Conservation (phyloP, 1,284 basidiomycete species). For the Pascua guehoae region DNA sequence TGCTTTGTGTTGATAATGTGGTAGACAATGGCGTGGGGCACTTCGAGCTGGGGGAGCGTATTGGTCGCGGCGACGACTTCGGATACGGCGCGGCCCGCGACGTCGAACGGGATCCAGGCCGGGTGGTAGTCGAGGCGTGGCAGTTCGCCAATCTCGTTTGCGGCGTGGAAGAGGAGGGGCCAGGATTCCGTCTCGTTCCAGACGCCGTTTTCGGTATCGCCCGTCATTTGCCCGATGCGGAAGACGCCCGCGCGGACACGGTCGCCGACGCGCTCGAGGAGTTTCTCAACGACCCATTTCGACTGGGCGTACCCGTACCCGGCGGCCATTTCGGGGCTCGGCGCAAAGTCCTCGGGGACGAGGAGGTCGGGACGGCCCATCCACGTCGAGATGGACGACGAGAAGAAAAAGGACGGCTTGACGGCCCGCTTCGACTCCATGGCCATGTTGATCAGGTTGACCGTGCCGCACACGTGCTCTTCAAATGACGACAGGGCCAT, state of each 20-base stretch:
- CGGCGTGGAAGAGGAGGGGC: conserved; percentile 50
- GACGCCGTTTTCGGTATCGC: conserved; percentile 43
- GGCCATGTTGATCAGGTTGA: conserved; percentile 57
- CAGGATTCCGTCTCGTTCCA: conserved; percentile 62
- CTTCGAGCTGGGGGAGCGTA: conserved; percentile 52
- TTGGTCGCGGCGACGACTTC: conserved; percentile 51
- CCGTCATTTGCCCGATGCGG: conserved; percentile 6
- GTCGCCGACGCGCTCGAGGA: conserved; percentile 51
- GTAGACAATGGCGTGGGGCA: conserved; percentile 55
- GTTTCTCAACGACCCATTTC: conserved; percentile 63
- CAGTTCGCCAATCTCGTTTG: conserved; percentile 52
- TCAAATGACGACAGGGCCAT: conserved; percentile 54
- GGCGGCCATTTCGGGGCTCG: conserved; percentile 29
- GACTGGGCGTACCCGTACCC: conserved; percentile 58
- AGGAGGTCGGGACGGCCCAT: conserved; percentile 30
- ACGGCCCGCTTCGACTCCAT: conserved; percentile 2
- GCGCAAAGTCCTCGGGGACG: conserved; percentile 31
- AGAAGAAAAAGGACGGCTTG: conserved; percentile 54
- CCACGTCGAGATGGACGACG: conserved; percentile 55
- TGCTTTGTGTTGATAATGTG: conserved; percentile 61
- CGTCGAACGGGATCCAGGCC: conserved; percentile 61
- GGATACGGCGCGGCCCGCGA: conserved; percentile 6
- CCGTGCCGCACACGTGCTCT: conserved; percentile 55
- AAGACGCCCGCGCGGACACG: conserved; percentile 29
- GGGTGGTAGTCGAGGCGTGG: conserved; percentile 53